A percentile compares a stretch with the other conserved stretches of the same genome.
Conservation (phyloP, 1,284 basidiomycete species). For the Sanghuangporus sanghuang region DNA sequence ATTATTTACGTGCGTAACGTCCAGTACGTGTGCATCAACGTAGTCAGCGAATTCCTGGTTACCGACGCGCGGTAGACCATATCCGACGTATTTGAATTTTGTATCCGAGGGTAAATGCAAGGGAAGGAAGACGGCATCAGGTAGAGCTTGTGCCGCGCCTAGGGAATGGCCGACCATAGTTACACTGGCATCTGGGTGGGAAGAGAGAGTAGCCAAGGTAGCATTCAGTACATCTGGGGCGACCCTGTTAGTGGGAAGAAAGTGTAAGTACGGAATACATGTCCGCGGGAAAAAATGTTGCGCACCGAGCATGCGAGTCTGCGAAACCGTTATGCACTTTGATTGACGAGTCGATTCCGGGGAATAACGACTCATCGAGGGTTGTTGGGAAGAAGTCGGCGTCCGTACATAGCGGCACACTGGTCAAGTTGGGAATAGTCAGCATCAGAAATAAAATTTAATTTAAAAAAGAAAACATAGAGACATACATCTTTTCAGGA, state of each 20-base stretch:
- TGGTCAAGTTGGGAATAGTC: neutral
- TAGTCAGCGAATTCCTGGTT: conserved; percentile 24
- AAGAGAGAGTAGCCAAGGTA: conserved; percentile 30
- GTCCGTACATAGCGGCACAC: conserved; percentile 29
- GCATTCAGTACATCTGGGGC: conserved; percentile 32
- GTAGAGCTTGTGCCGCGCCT: conserved; percentile 43
- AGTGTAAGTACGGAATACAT: neutral
- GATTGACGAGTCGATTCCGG: conserved; percentile 20
- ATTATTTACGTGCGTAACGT: conserved; percentile 27
- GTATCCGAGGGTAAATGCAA: conserved; percentile 35
- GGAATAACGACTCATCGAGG: conserved; percentile 25
- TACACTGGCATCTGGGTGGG: conserved; percentile 27
- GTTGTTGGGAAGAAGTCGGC: conserved; percentile 25
- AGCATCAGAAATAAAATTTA: neutral
- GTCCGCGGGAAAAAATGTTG: conserved; percentile 12
- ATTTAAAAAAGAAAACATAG: neutral
- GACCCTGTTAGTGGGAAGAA: conserved; percentile 24
- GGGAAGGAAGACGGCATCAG: conserved; percentile 44
- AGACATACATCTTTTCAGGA: conserved; percentile 13
- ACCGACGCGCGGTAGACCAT: conserved; percentile 37
- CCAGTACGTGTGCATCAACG: conserved; percentile 19
- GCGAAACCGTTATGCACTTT: conserved; percentile 23
- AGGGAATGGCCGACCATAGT: conserved; percentile 36
- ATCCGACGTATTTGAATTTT: conserved; percentile 36
- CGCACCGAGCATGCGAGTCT: conserved; percentile 18